phyloP scores from a whole-genome alignment of 306 rosid species.

The Cucurbita argyrosperma region DNA sequence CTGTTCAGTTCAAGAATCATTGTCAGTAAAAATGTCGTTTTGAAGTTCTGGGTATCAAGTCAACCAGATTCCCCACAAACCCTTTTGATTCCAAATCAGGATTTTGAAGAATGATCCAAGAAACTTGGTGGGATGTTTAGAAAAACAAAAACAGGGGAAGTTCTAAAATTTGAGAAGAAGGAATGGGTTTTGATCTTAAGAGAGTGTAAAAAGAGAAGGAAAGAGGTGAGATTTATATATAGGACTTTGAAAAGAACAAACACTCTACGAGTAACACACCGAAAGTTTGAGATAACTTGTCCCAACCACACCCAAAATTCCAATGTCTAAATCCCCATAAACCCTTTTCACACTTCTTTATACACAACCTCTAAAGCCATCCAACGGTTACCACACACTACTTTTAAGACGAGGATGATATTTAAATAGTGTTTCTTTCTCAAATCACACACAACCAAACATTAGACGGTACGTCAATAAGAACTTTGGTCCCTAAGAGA shows the following conservation, averaged over 20 bases:
- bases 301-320: slow-evolving; percentile 48
- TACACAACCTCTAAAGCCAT: too few relatives aligned
- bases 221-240: slow-evolving; percentile 18
- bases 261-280: slow-evolving; percentile 37
- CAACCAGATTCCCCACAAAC: slow-evolving; percentile 19
- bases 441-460: too few relatives aligned
- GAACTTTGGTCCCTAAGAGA: too few relatives aligned
- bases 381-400: too few relatives aligned
- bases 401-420: too few relatives aligned
- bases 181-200: background rate
- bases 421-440: too few relatives aligned
- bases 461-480: too few relatives aligned
- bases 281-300: slow-evolving; percentile 77
- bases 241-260: slow-evolving; percentile 24
- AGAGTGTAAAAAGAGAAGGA: slow-evolving; percentile 22
- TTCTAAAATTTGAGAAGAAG: background rate
- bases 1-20: slow-evolving; percentile 50
- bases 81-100: slow-evolving; percentile 9
- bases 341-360: slow-evolving; percentile 36
- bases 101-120: background rate
- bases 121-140: background rate
- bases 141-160: background rate
- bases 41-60: slow-evolving; percentile 4
- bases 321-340: slow-evolving; percentile 29
- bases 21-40: slow-evolving; percentile 26